These are phyloP conservation scores for Fusarium sp. DNA, from an alignment of 2,329 filamentous ascomycete genomes.

Conservation along the genomic window DNA sequence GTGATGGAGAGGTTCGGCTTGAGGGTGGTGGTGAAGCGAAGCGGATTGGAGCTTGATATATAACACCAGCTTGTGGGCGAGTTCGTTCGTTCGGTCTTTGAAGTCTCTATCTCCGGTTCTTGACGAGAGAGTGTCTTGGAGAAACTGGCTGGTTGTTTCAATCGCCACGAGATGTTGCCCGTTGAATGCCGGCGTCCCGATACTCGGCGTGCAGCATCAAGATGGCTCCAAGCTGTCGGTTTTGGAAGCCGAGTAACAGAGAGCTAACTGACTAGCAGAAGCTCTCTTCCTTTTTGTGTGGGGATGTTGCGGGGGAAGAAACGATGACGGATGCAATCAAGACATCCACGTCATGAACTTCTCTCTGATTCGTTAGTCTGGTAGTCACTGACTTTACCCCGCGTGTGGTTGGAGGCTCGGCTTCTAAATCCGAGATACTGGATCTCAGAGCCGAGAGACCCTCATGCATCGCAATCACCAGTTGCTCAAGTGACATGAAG, in stretches of 20 bases:
- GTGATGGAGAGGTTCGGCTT: not conserved
- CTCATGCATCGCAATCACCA: not conserved
- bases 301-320: not conserved
- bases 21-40: not conserved
- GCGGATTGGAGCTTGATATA: not conserved
- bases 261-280: not conserved
- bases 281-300: not conserved
- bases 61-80: not conserved
- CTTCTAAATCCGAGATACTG: conserved; percentile 4
- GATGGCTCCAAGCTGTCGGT: not conserved
- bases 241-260: not conserved
- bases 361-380: not conserved
- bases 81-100: not conserved
- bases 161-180: not conserved
- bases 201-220: not conserved
- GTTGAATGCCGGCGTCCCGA: not conserved
- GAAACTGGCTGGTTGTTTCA: not conserved
- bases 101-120: not conserved
- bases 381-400: not conserved
- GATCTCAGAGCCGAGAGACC: not conserved
- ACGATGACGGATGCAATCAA: not conserved
- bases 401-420: conserved; percentile 6
- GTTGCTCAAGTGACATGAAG: not conserved
- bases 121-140: not conserved
- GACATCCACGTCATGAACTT: not conserved